These are phyloP conservation scores for Neurospora intermedia DNA, from an alignment of 495 filamentous ascomycete species.

Conservation along the genomic window DNA sequence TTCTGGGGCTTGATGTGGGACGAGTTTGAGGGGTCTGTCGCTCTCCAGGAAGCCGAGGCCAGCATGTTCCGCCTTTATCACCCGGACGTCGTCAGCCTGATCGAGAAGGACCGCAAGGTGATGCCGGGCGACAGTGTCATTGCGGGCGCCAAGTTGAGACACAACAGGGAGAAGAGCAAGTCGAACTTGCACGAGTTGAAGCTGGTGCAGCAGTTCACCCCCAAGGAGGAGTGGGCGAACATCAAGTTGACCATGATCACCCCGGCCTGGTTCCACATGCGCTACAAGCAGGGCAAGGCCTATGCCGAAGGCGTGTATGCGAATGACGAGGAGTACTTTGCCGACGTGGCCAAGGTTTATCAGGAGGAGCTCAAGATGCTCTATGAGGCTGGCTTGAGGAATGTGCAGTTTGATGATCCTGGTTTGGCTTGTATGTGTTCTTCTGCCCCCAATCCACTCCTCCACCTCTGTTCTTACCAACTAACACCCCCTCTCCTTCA, in stretches of 20 bases:
- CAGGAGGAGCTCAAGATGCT: slow-evolving; percentile 52
- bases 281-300: slow-evolving; percentile 57
- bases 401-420: slow-evolving; percentile 68
- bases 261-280: slow-evolving; percentile 62
- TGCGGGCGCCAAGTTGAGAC: slow-evolving; percentile 62
- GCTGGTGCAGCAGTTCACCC: slow-evolving; percentile 50
- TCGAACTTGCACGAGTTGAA: slow-evolving; percentile 60
- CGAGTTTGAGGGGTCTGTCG: slow-evolving; percentile 50
- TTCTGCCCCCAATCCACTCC: not conserved
- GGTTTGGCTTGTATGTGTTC: slow-evolving; percentile 57
- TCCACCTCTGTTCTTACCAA: not conserved
- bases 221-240: slow-evolving; percentile 48
- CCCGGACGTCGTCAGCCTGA: slow-evolving; percentile 68
- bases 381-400: slow-evolving; percentile 57
- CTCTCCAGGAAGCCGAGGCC: slow-evolving; percentile 59
- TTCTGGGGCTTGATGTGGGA: slow-evolving; percentile 66
- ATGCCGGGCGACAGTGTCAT: slow-evolving; percentile 67
- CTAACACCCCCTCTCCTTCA: slow-evolving; percentile 13
- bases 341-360: slow-evolving; percentile 64
- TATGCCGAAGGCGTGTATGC: slow-evolving; percentile 56
- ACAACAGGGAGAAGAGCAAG: slow-evolving; percentile 49
- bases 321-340: slow-evolving; percentile 61
- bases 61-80: slow-evolving; percentile 64
- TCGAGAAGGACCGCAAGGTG: slow-evolving; percentile 44
- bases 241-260: slow-evolving; percentile 66